A percentile compares a stretch with the other conserved stretches of the same genome.
Conservation (phyloP, 169 alveolate species). For the Theileria parva region DNA sequence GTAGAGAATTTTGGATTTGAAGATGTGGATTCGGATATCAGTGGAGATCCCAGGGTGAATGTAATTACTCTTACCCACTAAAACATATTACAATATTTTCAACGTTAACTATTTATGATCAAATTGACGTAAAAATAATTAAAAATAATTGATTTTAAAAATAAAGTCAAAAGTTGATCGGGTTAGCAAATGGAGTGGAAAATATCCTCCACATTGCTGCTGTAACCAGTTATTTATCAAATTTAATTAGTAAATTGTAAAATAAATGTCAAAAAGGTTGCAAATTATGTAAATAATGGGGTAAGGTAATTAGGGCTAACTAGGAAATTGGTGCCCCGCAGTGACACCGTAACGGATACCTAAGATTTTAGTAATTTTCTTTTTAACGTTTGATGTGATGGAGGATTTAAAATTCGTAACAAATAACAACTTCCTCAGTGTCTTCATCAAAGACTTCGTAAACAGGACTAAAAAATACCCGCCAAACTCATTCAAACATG, state of each 20-base stretch:
- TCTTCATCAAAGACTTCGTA: slow-evolving; percentile 73
- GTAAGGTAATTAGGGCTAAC: too few relatives aligned
- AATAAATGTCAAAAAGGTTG: too few relatives aligned
- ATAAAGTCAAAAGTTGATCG: too few relatives aligned
- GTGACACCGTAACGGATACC: slow-evolving; percentile 36
- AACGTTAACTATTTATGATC: neutral
- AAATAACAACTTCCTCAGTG: slow-evolving; percentile 59
- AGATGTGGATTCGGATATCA: slow-evolving; percentile 75
- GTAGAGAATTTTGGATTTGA: slow-evolving; percentile 73
- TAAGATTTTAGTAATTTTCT: slow-evolving; percentile 71
- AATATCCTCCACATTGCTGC: too few relatives aligned
- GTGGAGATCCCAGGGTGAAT: slow-evolving; percentile 81
- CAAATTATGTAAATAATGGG: too few relatives aligned
- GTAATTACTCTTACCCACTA: slow-evolving; percentile 37
- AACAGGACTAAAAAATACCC: slow-evolving; percentile 65
- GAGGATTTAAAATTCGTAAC: slow-evolving; percentile 70
- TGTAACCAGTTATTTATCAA: too few relatives aligned
- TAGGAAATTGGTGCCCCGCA: too few relatives aligned
- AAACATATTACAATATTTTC: too few relatives aligned
- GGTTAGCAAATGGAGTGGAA: too few relatives aligned
- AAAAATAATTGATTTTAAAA: too few relatives aligned
- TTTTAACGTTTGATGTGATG: slow-evolving; percentile 70
- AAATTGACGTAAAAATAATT: too few relatives aligned
- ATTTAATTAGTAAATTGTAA: too few relatives aligned
- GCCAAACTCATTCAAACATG: slow-evolving; percentile 70